phyloP scores from a whole-genome alignment of 78 protist species.

The Salpingoeca rosetta region DNA sequence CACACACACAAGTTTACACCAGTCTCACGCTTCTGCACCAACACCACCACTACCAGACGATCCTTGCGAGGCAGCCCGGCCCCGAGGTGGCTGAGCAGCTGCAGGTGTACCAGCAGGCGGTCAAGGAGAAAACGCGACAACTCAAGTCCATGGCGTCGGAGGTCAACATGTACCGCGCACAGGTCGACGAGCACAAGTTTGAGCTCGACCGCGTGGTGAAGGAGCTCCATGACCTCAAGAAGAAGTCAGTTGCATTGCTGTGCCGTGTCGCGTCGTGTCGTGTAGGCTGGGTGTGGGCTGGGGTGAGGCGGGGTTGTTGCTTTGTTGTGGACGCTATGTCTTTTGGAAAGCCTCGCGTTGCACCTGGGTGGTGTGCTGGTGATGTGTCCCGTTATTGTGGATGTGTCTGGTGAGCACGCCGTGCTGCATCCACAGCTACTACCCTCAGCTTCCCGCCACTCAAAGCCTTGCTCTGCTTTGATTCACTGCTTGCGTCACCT shows the following conservation, averaged over 20 bases:
- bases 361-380: not conserved
- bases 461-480: no score
- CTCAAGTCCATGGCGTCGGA: conserved; percentile 25
- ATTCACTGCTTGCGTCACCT: not conserved
- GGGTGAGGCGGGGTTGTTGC: no score
- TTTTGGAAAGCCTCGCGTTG: not conserved
- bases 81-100: conserved; percentile 23
- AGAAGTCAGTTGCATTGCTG: not conserved
- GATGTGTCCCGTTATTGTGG: no score
- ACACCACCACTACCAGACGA: no score
- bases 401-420: no score
- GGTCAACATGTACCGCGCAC: conserved; percentile 28
- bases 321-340: not conserved
- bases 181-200: conserved; percentile 12
- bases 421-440: no score
- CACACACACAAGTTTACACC: no score
- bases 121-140: conserved; percentile 10
- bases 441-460: no score
- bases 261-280: no score
- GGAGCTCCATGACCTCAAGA: conserved; percentile 4
- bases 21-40: no score
- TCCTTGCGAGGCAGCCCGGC: conserved; percentile 74
- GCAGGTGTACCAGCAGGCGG: not conserved
- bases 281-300: no score
- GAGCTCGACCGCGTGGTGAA: not conserved